These are phyloP conservation scores for Mortierella sp. DNA, from an alignment of 371 early-diverging fungal species.

Conservation along the genomic window DNA sequence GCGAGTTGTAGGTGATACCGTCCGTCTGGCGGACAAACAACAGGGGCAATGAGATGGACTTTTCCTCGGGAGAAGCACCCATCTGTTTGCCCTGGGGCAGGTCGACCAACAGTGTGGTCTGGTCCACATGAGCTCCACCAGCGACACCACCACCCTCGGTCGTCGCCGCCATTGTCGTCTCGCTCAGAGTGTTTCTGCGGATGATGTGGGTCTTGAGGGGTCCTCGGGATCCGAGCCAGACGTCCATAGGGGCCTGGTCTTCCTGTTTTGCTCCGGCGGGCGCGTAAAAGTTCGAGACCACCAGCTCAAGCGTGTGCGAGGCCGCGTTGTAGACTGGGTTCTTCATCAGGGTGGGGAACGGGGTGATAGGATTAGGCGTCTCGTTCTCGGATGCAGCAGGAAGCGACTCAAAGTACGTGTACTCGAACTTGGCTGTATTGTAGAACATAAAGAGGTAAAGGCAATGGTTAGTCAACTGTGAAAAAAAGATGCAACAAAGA, in stretches of 20 bases:
- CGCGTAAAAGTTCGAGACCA: constrained; percentile 50
- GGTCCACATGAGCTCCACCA: constrained; percentile 13
- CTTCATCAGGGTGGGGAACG: constrained; percentile 55
- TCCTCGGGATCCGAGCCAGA: constrained; percentile 57
- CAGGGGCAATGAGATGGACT: constrained; percentile 38
- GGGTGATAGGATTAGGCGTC: constrained; percentile 50
- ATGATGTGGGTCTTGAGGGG: constrained; percentile 54
- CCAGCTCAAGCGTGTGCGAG: constrained; percentile 52
- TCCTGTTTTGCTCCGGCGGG: constrained; percentile 27
- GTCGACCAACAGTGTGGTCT: constrained; percentile 50
- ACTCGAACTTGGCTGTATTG: constrained; percentile 64
- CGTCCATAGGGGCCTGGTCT: constrained; percentile 39
- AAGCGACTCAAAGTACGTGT: constrained; percentile 63
- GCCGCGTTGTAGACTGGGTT: constrained; percentile 55
- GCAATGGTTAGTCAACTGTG: background rate
- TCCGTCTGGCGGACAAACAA: constrained; percentile 50
- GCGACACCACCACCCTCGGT: background rate
- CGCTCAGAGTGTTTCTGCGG: constrained; percentile 30
- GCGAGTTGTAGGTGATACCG: constrained; percentile 55
- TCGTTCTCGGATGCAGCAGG: constrained; percentile 34
- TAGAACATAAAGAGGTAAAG: background rate
- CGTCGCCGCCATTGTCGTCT: background rate
- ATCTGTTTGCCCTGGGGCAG: constrained; percentile 43
- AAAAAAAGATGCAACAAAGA: background rate
- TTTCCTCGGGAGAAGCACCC: constrained; percentile 37